Evolutionary conservation across 306 rosid species (phyloP).

Genomic region (Erythrophleum fordii): DNA sequence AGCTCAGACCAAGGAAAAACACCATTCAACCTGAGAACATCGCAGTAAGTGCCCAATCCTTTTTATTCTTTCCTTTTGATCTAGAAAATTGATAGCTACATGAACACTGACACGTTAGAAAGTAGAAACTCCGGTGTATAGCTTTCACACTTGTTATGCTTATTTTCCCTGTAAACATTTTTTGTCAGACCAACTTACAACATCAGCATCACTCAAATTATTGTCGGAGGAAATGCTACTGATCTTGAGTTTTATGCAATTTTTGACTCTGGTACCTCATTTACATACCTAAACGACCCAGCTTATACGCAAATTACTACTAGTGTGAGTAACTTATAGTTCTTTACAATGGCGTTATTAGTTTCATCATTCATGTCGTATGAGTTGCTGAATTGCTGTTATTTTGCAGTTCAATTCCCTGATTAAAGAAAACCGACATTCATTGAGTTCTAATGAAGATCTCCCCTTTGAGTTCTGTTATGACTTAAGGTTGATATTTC

Average conservation of each 20-base stretch:
- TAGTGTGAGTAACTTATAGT: slow-evolving; percentile 53
- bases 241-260: slow-evolving; percentile 66
- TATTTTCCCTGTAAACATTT: slow-evolving; percentile 34
- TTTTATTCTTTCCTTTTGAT: slow-evolving; percentile 29
- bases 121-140: slow-evolving; percentile 12
- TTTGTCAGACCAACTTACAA: slow-evolving; percentile 71
- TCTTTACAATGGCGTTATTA: slow-evolving; percentile 19
- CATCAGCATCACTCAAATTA: slow-evolving; percentile 71
- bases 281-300: slow-evolving; percentile 77
- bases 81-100: slow-evolving; percentile 22
- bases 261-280: slow-evolving; percentile 92
- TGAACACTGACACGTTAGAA: not conserved
- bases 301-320: slow-evolving; percentile 65
- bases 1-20: slow-evolving; percentile 69
- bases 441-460: slow-evolving; percentile 28
- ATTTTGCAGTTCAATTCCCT: slow-evolving; percentile 64
- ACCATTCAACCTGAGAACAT: slow-evolving; percentile 54
- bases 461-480: slow-evolving; percentile 88
- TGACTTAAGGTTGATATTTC: slow-evolving; percentile 53
- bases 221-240: slow-evolving; percentile 45
- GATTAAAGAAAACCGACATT: slow-evolving; percentile 40
- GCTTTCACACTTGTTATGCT: slow-evolving; percentile 31
- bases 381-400: slow-evolving; percentile 7
- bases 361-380: slow-evolving; percentile 31
- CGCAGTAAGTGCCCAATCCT: slow-evolving; percentile 53